Base-by-base conservation (phyloP, 192 early-diverging fungal species). In the Coemansia sp. region DNA sequence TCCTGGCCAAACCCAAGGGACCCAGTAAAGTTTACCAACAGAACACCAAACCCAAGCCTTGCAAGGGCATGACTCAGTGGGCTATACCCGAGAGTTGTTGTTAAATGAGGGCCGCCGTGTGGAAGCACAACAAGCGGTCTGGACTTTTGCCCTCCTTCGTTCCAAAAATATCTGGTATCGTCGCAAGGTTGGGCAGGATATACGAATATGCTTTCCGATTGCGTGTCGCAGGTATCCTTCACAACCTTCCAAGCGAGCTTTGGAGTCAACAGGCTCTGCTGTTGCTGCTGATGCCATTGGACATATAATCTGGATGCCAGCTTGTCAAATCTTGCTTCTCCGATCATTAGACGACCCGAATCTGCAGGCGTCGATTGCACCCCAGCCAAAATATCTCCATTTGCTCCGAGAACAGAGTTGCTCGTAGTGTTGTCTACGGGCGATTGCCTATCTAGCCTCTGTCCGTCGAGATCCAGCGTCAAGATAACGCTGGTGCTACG, bases 1-100 rank as follows among this genome's bases (percentile, higher is more conserved):
- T 82, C 75, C 56, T 92, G 86, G n/a, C 92, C 92, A 72, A 84
- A 92, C 19, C 92, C 92, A 50, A 84, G 70, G 47, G 87, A 88
- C 15, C 92, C 92, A 3, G 89, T 86, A 67, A 89, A 94, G 64
- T 94, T 94, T 61, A 91, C 84, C 67, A 84, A 52, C 29, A 79
- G 75, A 41, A 86, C 82, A n/a, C 83, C 77, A 66, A 87, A 89
- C 2, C 90, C 90, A 42, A 89, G 65, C n/a, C 65, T 50, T 10
- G 74, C 79, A 11, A 90, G 79, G 9, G 76, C 79, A 23, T 82
- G 65, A 22, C 42, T 70, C 28, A 72, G 47, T 44, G 78, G 58
- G 13, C 62, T 71, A 64, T 85, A 87, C 23, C 78, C 86, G 19
- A 83, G 80, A 10, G 86, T 77, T 20, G 67, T 71, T 19, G 73